Evolutionary conservation across 75 land plant genomes (phyloP).

Genomic region (Picea glauca): DNA sequence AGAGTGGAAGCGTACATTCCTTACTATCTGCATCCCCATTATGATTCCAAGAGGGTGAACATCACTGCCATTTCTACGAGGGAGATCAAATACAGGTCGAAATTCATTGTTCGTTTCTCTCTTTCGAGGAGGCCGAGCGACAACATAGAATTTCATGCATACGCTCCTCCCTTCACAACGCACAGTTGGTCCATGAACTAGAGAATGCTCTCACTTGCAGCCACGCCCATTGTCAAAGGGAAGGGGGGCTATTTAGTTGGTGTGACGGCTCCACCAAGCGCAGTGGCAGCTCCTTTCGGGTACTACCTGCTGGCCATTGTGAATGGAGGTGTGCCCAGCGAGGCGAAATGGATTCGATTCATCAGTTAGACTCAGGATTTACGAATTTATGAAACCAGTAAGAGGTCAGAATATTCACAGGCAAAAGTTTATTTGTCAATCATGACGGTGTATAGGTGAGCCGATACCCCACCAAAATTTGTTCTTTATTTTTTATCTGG

Average conservation of each 20-base stretch:
- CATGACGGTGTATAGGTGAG: no score
- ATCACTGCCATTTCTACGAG: background rate
- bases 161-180: conserved; percentile 55
- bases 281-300: no score
- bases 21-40: conserved; percentile 17
- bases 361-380: no score
- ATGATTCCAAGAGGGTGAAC: conserved; percentile 9
- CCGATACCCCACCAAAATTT: no score
- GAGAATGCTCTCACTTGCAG: conserved; percentile 42
- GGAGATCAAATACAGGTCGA: conserved; percentile 10
- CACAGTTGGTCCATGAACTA: conserved; percentile 60
- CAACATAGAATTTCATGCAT: conserved; percentile 23
- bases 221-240: background rate
- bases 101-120: conserved; percentile 17
- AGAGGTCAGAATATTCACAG: no score
- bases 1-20: conserved; percentile 40
- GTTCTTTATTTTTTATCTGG: no score
- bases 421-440: no score
- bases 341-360: no score
- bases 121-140: background rate
- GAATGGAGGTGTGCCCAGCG: no score
- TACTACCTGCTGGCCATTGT: no score
- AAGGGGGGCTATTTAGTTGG: background rate
- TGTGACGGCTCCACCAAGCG: conserved; percentile 22
- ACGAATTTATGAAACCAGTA: no score